These are phyloP conservation scores for Vigna reflexopilosa DNA, from an alignment of 306 rosid genomes.

Conservation along the genomic window DNA sequence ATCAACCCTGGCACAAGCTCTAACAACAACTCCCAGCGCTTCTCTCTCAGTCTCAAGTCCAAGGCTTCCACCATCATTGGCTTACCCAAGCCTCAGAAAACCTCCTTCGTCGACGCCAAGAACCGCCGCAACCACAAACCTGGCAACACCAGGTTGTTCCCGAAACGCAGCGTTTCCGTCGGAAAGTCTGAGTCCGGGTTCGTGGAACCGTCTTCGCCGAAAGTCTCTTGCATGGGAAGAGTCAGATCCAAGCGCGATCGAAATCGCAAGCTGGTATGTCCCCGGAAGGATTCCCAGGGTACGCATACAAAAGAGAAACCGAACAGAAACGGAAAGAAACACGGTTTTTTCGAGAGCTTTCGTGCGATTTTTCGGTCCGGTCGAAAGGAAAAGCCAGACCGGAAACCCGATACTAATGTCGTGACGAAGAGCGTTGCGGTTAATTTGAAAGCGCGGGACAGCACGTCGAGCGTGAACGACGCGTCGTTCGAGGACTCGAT, in stretches of 20 bases:
- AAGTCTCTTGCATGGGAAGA: slow-evolving; percentile 91
- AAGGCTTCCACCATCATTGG: slow-evolving; percentile 83
- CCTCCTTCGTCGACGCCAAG: slow-evolving; percentile 67
- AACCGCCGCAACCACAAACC: slow-evolving; percentile 63
- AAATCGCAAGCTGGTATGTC: slow-evolving; percentile 56
- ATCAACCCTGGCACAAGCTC: slow-evolving; percentile 51
- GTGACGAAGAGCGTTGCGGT: slow-evolving; percentile 20
- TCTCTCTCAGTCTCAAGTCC: slow-evolving; percentile 67
- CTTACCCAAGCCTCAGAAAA: slow-evolving; percentile 88
- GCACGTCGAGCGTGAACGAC: slow-evolving; percentile 49
- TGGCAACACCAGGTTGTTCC: slow-evolving; percentile 61
- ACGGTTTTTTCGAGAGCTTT: slow-evolving; percentile 65
- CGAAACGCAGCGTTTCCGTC: slow-evolving; percentile 66
- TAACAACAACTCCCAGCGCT: slow-evolving; percentile 66
- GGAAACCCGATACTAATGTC: not conserved
- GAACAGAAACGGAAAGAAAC: slow-evolving; percentile 41
- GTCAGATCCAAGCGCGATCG: slow-evolving; percentile 90
- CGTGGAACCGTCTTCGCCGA: slow-evolving; percentile 92
- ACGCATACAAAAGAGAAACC: slow-evolving; percentile 43
- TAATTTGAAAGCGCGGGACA: slow-evolving; percentile 38
- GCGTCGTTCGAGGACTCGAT: slow-evolving; percentile 53
- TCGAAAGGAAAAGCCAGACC: slow-evolving; percentile 42
- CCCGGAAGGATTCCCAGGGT: slow-evolving; percentile 35
- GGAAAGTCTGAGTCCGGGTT: slow-evolving; percentile 64
- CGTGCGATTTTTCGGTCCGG: slow-evolving; percentile 64